Conservation (phyloP, 2,329 filamentous ascomycete species). For the Ceratocystis papillata region DNA sequence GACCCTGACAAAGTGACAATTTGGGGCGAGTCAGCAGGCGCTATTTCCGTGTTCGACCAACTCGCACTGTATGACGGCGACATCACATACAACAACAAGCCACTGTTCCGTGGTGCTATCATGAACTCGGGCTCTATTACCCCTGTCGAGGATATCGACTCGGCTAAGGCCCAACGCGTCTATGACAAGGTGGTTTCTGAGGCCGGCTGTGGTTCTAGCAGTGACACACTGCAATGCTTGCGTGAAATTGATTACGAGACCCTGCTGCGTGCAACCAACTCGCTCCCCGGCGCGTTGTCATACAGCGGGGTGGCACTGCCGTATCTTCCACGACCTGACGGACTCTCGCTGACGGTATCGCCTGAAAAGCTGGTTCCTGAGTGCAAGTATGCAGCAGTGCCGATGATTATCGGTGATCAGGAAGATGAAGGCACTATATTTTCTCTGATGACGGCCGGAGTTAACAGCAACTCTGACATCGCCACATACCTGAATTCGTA, state of each 20-base stretch:
- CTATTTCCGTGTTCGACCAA: conserved; percentile 53
- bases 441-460: conserved; percentile 46
- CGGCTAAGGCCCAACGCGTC: conserved; percentile 43
- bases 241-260: conserved; percentile 41
- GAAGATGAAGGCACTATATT: conserved; percentile 59
- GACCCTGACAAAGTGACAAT: conserved; percentile 55
- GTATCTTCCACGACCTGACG: conserved; percentile 53
- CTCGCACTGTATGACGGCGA: conserved; percentile 52
- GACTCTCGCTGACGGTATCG: conserved; percentile 41
- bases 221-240: conserved; percentile 45
- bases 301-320: conserved; percentile 49
- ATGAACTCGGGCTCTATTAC: conserved; percentile 49
- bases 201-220: conserved; percentile 43
- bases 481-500: conserved; percentile 41
- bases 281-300: conserved; percentile 46
- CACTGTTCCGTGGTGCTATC: conserved; percentile 53
- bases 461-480: conserved; percentile 44
- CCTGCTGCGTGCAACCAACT: conserved; percentile 47
- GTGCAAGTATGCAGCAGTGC: conserved; percentile 46
- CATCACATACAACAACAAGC: conserved; percentile 51
- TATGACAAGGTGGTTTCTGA: conserved; percentile 43
- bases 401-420: conserved; percentile 53
- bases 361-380: conserved; percentile 40
- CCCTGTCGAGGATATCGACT: conserved; percentile 44
- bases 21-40: conserved; percentile 50